Base-by-base conservation (phyloP, 768 basidiomycete genomes). In the Daedaleopsis sinensis region DNA sequence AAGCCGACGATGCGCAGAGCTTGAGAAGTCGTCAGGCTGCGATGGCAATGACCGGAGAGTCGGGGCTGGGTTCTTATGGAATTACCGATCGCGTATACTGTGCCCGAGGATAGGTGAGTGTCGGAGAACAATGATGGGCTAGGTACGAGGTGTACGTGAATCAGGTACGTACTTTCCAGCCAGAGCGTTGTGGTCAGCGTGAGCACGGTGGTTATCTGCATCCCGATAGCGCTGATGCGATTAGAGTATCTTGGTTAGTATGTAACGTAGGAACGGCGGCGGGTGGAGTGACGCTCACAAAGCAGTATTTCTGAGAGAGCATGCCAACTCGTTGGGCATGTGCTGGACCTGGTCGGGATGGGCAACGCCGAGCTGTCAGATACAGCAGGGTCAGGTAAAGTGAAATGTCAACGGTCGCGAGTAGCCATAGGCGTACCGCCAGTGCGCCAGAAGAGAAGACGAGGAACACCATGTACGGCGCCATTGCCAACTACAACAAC, bases 401-500 rank as follows among this genome's bases (percentile, higher is more conserved):
- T 47, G 36, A 18, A 1, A 19, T 42, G 39, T 10, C 39, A 42
- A 13, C 39, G 39, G 39, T 42, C 39, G 54, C 12, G 15, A 21
- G 24, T 35, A 37, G 27, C 52, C 4, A 21, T 12, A 9, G 7
- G 56, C 65, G 37, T 42, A 66, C 65, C 16, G 39, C 53, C 18
- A 21, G 35, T 16, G 62, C 52, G 23, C 50, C 52, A 11, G 56
- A 19, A 21, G 62, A 61, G 43, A 67, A 59, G 27, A 54, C 39
- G 4, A 59, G 0, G 55, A 67, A 67, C 3, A 62, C 48, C 15
- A 58, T 23, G 47, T 69, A 67, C 9, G 68, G 68, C 5, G 58
- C n/a, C 18, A 47, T 55, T 47, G 65, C 38, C 13, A 66, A 51
- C 65, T 68, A 52, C 18, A 32, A 32, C 4, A 19, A 1, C 19